Evolutionary conservation across 2,329 filamentous ascomycete species (phyloP).

Genomic region (Aspergillus fumigatiaffinis): DNA sequence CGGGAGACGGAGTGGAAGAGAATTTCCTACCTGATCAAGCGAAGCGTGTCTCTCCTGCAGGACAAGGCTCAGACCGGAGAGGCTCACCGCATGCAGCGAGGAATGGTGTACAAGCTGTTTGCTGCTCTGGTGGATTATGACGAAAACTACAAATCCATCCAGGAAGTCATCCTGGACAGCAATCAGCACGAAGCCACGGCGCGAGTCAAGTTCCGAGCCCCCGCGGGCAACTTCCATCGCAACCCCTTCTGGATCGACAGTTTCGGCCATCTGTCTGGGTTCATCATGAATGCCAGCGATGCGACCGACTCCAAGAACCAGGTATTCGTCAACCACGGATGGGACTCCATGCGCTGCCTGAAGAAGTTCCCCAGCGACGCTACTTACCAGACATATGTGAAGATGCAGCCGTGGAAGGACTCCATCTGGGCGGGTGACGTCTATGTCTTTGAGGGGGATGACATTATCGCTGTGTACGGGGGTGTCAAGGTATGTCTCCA

Average conservation of each 20-base stretch:
- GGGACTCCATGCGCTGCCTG: slow-evolving; percentile 57
- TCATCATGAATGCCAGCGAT: slow-evolving; percentile 59
- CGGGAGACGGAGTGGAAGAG: slow-evolving; percentile 23
- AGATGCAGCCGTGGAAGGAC: slow-evolving; percentile 52
- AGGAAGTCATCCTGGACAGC: slow-evolving; percentile 56
- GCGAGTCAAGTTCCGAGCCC: slow-evolving; percentile 52
- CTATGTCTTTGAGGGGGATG: slow-evolving; percentile 57
- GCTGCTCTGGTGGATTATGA: slow-evolving; percentile 56
- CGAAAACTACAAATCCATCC: slow-evolving; percentile 55
- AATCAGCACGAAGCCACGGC: slow-evolving; percentile 55
- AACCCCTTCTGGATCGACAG: slow-evolving; percentile 59
- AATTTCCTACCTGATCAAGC: slow-evolving; percentile 63
- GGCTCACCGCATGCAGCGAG: slow-evolving; percentile 69
- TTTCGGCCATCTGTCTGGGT: slow-evolving; percentile 55
- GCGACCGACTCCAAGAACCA: slow-evolving; percentile 56
- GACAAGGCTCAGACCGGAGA: slow-evolving; percentile 61
- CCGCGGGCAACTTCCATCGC: slow-evolving; percentile 54
- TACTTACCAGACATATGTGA: slow-evolving; percentile 58
- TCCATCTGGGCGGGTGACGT: slow-evolving; percentile 58
- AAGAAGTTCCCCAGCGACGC: slow-evolving; percentile 49
- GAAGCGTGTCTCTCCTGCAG: slow-evolving; percentile 55
- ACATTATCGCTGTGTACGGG: slow-evolving; percentile 52
- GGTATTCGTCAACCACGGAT: slow-evolving; percentile 61
- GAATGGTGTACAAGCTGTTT: slow-evolving; percentile 74
- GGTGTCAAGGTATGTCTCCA: slow-evolving; percentile 40